phyloP scores from a whole-genome alignment of 1,284 basidiomycete species.

The Ceratobasidium sp. region DNA sequence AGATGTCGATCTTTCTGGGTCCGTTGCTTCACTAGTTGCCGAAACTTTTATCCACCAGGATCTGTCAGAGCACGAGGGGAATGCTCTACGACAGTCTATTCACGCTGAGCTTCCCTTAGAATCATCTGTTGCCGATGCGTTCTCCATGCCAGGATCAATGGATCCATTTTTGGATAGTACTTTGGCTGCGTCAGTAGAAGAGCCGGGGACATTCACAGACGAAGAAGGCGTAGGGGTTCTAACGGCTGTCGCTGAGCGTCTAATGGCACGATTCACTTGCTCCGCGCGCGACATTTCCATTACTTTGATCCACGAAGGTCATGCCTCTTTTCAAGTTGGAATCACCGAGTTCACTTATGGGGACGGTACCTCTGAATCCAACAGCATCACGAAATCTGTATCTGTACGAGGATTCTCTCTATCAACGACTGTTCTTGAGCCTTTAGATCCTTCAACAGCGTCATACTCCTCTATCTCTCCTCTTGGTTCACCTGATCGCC shows the following conservation, averaged over 20 bases:
- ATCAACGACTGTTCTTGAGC: slow-evolving; percentile 41
- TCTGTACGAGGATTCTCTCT: slow-evolving; percentile 44
- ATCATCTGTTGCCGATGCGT: slow-evolving; percentile 40
- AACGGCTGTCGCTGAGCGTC: slow-evolving; percentile 82
- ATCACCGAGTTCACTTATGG: slow-evolving; percentile 69
- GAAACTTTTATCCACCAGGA: slow-evolving; percentile 88
- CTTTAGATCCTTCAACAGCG: slow-evolving; percentile 15
- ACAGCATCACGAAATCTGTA: slow-evolving; percentile 33
- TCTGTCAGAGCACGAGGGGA: slow-evolving; percentile 75
- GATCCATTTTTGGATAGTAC: slow-evolving; percentile 63
- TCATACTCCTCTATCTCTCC: slow-evolving; percentile 31
- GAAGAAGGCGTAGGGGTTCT: slow-evolving; percentile 76
- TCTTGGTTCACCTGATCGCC: slow-evolving; percentile 32
- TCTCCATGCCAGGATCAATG: slow-evolving; percentile 70
- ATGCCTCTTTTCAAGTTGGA: slow-evolving; percentile 68
- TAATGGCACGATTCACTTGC: slow-evolving; percentile 85
- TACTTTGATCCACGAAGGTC: slow-evolving; percentile 69
- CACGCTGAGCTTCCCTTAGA: slow-evolving; percentile 56
- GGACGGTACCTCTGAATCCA: slow-evolving; percentile 40
- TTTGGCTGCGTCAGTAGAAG: slow-evolving; percentile 58
- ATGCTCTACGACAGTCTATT: slow-evolving; percentile 75
- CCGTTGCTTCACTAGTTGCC: slow-evolving; percentile 76
- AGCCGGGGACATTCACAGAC: slow-evolving; percentile 51
- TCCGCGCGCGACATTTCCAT: slow-evolving; percentile 75
- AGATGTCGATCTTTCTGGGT: slow-evolving; percentile 69